Evolutionary conservation across 169 alveolate species (phyloP).

Genomic region (Cryptosporidium xiaoi): DNA sequence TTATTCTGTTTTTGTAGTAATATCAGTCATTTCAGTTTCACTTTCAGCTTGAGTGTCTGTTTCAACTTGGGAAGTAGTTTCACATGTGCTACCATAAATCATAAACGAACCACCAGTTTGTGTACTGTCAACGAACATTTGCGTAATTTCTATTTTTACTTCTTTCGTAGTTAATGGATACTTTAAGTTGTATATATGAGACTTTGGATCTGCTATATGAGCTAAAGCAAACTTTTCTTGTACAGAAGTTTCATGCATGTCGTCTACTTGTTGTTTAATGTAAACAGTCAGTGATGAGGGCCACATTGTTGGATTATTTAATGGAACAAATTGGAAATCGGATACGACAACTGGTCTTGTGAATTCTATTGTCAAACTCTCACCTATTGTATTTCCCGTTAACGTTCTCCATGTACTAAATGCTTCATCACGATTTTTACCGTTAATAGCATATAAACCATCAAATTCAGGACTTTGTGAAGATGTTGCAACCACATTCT

Average conservation of each 20-base stretch:
- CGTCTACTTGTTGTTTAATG: slow-evolving; percentile 66
- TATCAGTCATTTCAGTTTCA: neutral
- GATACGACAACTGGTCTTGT: slow-evolving; percentile 80
- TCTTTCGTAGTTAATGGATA: slow-evolving; percentile 51
- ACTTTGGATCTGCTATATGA: slow-evolving; percentile 47
- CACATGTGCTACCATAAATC: slow-evolving; percentile 64
- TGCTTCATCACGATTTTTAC: slow-evolving; percentile 81
- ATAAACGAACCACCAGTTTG: slow-evolving; percentile 74
- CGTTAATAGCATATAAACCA: slow-evolving; percentile 81
- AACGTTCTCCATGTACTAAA: slow-evolving; percentile 81
- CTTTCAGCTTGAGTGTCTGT: neutral
- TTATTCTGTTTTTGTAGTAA: too few relatives aligned
- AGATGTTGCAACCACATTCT: slow-evolving; percentile 78
- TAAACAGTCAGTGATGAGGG: slow-evolving; percentile 76
- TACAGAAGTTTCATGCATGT: slow-evolving; percentile 60
- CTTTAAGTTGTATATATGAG: slow-evolving; percentile 45
- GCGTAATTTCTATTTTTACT: slow-evolving; percentile 53
- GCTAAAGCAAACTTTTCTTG: slow-evolving; percentile 71
- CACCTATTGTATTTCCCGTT: slow-evolving; percentile 79
- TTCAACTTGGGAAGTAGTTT: neutral
- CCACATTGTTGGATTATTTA: slow-evolving; percentile 76
- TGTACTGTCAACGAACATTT: slow-evolving; percentile 69
- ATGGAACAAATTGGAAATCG: slow-evolving; percentile 80
- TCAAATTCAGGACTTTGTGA: slow-evolving; percentile 79
- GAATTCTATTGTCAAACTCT: slow-evolving; percentile 78